Evolutionary conservation across 805 yeast species (phyloP), one percentile per base, ranked within the genome.

Genomic region (Cyberlindnera nakhonratchasimensis): DNA sequence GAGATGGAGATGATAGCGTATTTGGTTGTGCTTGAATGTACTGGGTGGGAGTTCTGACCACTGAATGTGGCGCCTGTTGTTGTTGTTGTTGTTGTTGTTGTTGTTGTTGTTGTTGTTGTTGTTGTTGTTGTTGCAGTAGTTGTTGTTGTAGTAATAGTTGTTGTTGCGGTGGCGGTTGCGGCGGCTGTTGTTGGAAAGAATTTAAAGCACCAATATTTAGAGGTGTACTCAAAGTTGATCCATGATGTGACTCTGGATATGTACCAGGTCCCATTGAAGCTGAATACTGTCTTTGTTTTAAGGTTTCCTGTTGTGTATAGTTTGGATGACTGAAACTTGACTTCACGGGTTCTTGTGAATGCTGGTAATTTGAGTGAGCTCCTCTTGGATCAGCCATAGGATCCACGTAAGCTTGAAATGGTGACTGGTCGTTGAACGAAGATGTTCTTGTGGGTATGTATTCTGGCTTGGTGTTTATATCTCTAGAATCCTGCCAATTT

Each of bases 241-340:
- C 29, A 6, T 13, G 35, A 14, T 22, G 33, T 16, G 25, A 13
- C 18, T 31, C 26, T 9, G 25, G 13, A 21, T 33, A 33, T 5
- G 34, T 23, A 8, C 25, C 25, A 8, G 25, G 11, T 8, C 25
- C 25, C 29, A 26, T 12, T 23, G 29, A 29, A 20, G n/a, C 23
- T 28, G 23, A 11, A 13, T 4, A 13, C 25, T 9, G 22, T 31
- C 24, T 10, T 19, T 37, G 31, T 30, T 22, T 23, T 14, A 13
- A 17, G 5, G 23, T 8, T 20, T 20, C 14, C 19, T 24, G 29
- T 16, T 26, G 34, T 17, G 38, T 28, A 20, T 39, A 28, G 30
- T 39, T 39, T 10, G 29, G 38, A 29, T 40, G 31, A n/a, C 26
- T 25, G 34, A 40, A 34, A 18, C 39, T 34, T 19, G 39, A 21